Base-by-base conservation (phyloP, 805 yeast genomes). In the Lachancea sp. region DNA sequence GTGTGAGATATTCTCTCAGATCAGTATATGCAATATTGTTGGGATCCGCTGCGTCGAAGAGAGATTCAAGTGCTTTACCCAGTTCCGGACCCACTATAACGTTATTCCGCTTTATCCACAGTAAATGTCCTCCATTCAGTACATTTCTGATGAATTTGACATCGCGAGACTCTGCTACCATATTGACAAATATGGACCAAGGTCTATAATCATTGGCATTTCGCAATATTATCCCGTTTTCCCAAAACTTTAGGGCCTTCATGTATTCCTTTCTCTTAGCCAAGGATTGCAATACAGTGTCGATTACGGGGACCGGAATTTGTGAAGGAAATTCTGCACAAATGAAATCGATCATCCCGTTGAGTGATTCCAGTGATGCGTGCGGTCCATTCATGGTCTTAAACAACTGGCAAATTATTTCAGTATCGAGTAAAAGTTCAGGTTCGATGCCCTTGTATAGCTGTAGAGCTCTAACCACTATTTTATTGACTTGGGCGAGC, bases 191-290 rank as follows among this genome's bases (percentile, higher is more conserved):
- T 10, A 50, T 41, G 6, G 40, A 32, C 67, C 67, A 62, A 3
- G 63, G 62, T 17, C 62, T 51, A 13, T 38, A 39, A 38, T 58
- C 63, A n/a, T 44, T 49, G 2, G 50, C 53, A 9, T 26, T 19
- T 18, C 27, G 38, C 20, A 38, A 13, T 12, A 43, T 36, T 3
- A 51, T 41, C 22, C 55, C 49, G 6, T 34, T 37, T 31, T 51
- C 52, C 67, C 67, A 62, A 33, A 59, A 55, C 20, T 49, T 48
- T 29, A 57, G 46, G 4, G 56, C 36, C 22, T 50, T 51, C 13
- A 38, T 35, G 59, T 62, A 62, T n/a, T 52, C 49, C 20, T 51
- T 45, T 3, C 48, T 42, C 20, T 52, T 43, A 9, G 56, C 52
- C 10, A 60, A 42, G 4, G 47, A 41, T 19, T 52, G 48, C n/a